Evolutionary conservation across 768 basidiomycete genomes (phyloP).

Genomic region (Boletus tylopilopsis): DNA sequence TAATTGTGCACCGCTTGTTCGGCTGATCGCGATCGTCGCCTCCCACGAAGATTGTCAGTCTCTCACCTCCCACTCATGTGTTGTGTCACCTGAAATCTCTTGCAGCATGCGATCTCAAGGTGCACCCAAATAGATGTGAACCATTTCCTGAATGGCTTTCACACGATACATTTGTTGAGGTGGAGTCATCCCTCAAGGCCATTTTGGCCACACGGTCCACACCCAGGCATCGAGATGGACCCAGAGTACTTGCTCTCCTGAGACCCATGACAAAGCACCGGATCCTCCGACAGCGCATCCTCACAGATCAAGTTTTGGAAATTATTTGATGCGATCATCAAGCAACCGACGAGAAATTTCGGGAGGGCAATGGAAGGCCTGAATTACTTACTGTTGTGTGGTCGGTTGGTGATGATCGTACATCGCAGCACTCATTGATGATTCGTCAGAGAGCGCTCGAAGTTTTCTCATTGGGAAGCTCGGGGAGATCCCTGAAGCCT

Average conservation of each 20-base stretch:
- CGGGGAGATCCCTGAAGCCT: too few species aligned
- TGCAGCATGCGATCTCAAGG: too few species aligned
- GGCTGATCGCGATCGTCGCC: too few species aligned
- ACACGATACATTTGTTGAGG: too few species aligned
- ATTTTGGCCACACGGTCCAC: conserved; percentile 4
- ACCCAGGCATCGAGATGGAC: conserved; percentile 17
- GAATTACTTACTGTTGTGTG: conserved; percentile 14
- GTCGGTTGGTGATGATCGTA: conserved; percentile 2
- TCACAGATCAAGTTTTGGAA: conserved; percentile 11
- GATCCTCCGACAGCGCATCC: conserved; percentile 10
- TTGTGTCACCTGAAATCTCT: too few species aligned
- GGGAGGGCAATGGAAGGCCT: conserved; percentile 22
- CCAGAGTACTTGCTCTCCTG: conserved; percentile 19
- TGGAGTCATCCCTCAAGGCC: neutral
- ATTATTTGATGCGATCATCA: conserved; percentile 13
- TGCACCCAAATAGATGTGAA: too few species aligned
- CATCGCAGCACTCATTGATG: neutral
- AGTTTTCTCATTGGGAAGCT: conserved; percentile 8
- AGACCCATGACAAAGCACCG: conserved; percentile 17
- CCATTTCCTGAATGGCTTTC: too few species aligned
- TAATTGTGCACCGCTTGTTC: too few species aligned
- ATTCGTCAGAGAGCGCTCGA: conserved; percentile 7
- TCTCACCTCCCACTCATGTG: too few species aligned
- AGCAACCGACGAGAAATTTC: conserved; percentile 3
- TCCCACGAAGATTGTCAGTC: too few species aligned